These are phyloP conservation scores for Wickerhamiella cacticola DNA, from an alignment of 805 yeast genomes.

Conservation along the genomic window DNA sequence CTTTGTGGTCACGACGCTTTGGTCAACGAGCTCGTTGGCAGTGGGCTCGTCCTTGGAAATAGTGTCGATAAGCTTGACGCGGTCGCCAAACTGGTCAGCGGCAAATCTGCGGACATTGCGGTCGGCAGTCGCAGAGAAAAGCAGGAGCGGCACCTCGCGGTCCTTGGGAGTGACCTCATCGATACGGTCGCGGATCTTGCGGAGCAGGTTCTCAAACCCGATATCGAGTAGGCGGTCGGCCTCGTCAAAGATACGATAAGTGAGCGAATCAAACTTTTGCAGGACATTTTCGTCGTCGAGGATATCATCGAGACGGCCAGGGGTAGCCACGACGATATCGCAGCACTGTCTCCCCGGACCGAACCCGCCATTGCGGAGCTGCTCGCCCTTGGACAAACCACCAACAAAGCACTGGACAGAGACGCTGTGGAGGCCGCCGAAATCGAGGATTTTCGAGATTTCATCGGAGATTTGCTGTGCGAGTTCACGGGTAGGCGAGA, in stretches of 20 bases:
- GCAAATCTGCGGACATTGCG: slow-evolving; percentile 57
- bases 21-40: slow-evolving; percentile 65
- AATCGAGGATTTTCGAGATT: slow-evolving; percentile 36
- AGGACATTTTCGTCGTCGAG: slow-evolving; percentile 37
- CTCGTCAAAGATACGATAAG: slow-evolving; percentile 71
- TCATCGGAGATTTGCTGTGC: slow-evolving; percentile 72
- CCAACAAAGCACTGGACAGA: slow-evolving; percentile 52
- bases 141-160: slow-evolving; percentile 42
- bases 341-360: slow-evolving; percentile 31
- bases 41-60: slow-evolving; percentile 63
- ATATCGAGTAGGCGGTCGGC: slow-evolving; percentile 79
- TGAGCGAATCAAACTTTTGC: slow-evolving; percentile 40
- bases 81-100: slow-evolving; percentile 31
- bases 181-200: slow-evolving; percentile 34
- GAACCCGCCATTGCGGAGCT: slow-evolving; percentile 26
- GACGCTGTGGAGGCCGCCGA: slow-evolving; percentile 27
- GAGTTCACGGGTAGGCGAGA: slow-evolving; percentile 85
- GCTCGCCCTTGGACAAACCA: slow-evolving; percentile 40
- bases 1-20: slow-evolving; percentile 45
- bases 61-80: slow-evolving; percentile 45
- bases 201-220: slow-evolving; percentile 60
- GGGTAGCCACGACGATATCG: slow-evolving; percentile 72
- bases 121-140: slow-evolving; percentile 84
- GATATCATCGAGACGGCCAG: slow-evolving; percentile 68
- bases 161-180: slow-evolving; percentile 36